phyloP scores from a whole-genome alignment of 1,284 basidiomycete genomes.

The Ceratobasidium sp. region DNA sequence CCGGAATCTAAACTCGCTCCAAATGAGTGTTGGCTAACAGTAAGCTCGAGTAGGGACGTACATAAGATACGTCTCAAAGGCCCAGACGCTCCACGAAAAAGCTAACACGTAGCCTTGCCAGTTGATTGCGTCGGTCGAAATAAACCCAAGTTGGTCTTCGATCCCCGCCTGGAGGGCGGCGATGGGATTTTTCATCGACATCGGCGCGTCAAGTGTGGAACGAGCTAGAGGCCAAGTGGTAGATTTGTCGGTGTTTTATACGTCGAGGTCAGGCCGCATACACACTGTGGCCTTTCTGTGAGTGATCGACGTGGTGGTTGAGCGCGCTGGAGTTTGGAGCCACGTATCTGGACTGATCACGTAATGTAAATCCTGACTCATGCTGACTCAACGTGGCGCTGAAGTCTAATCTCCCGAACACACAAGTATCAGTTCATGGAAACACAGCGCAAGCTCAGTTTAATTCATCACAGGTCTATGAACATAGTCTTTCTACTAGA shows the following conservation, averaged over 20 bases:
- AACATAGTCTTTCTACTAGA: too few species aligned
- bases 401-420: background rate
- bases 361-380: background rate
- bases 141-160: conserved; percentile 39
- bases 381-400: background rate
- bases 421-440: background rate
- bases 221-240: background rate
- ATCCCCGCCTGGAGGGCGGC: conserved; percentile 33
- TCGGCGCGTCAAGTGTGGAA: background rate
- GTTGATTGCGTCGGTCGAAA: conserved; percentile 55
- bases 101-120: conserved; percentile 76
- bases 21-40: conserved; percentile 15
- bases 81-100: conserved; percentile 78
- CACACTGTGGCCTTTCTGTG: background rate
- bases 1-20: conserved; percentile 62
- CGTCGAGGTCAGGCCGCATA: background rate
- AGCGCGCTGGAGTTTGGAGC: conserved; percentile 12
- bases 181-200: conserved; percentile 27
- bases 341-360: conserved; percentile 21
- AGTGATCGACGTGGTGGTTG: conserved; percentile 17
- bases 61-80: conserved; percentile 85
- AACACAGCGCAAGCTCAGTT: too few species aligned
- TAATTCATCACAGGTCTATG: too few species aligned
- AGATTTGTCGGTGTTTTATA: background rate
- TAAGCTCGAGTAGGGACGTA: conserved; percentile 52